A percentile compares a stretch with the other conserved stretches of the same genome.
Evolutionary conservation across 2,329 filamentous ascomycete species (phyloP).

Genomic region (Diaporthe nobilis): DNA sequence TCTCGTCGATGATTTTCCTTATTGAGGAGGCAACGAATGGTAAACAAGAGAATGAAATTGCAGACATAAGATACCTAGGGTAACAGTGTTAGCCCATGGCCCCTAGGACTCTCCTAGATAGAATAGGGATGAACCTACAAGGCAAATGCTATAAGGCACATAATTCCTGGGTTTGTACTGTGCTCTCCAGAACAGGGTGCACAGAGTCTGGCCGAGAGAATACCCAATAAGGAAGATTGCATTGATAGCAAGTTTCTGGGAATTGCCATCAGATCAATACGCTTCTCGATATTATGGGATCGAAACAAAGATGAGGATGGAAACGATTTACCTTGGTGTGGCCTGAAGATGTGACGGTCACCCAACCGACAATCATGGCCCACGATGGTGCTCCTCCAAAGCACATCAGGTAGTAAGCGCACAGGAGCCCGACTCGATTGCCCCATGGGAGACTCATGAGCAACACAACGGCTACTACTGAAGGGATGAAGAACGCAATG

Average conservation of each 20-base stretch:
- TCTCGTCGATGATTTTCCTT: conserved; percentile 13
- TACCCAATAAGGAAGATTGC: conserved; percentile 1
- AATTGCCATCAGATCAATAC: neutral
- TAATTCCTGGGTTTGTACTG: conserved; percentile 29
- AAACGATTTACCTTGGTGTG: conserved; percentile 11
- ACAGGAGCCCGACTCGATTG: neutral
- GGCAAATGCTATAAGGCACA: conserved; percentile 18
- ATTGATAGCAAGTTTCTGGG: conserved; percentile 25
- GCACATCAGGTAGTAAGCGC: conserved; percentile 10
- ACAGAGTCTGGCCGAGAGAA: conserved; percentile 18
- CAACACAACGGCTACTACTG: conserved; percentile 1
- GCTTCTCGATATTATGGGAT: neutral
- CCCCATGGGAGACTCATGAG: conserved; percentile 25
- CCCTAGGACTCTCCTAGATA: neutral
- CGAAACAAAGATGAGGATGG: too few relatives aligned
- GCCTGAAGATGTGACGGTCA: conserved; percentile 8
- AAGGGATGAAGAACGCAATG: conserved; percentile 2
- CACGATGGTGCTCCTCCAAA: conserved; percentile 29
- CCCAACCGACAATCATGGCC: conserved; percentile 24
- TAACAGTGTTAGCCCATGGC: neutral
- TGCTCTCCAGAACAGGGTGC: conserved; percentile 27
- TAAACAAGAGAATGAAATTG: neutral
- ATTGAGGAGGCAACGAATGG: neutral
- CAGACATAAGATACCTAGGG: conserved; percentile 7
- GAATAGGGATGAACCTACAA: neutral